A percentile compares a stretch with the other conserved stretches of the same genome.
Conservation (phyloP, 208 protist genomes). For the Paratrypanosoma confusum region DNA sequence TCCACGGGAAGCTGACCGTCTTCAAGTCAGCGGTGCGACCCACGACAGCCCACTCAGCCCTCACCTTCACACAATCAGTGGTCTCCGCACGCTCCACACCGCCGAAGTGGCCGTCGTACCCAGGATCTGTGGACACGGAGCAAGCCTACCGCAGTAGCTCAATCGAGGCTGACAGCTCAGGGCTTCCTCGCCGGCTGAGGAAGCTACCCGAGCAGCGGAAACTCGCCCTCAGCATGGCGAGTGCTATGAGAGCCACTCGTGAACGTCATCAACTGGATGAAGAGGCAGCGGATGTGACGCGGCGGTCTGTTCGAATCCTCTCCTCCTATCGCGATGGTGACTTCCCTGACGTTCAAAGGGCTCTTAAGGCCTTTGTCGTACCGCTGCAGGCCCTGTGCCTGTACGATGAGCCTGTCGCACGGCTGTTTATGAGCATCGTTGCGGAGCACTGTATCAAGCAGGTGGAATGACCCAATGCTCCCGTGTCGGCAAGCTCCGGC, state of each 20-base stretch:
- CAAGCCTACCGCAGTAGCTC: not conserved
- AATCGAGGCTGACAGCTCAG: not conserved
- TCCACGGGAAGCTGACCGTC: too few relatives aligned
- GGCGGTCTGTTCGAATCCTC: constrained; percentile 13
- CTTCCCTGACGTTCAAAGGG: constrained; percentile 75
- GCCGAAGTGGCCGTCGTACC: too few relatives aligned
- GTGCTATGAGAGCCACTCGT: constrained; percentile 1
- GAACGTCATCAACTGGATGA: constrained; percentile 6
- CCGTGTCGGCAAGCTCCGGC: not conserved
- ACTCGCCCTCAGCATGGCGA: constrained; percentile 5
- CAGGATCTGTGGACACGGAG: too few relatives aligned
- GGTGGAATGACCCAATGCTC: constrained; percentile 1
- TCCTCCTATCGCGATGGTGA: constrained; percentile 46
- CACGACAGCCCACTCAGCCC: too few relatives aligned
- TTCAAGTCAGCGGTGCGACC: too few relatives aligned
- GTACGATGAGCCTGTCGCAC: constrained; percentile 30
- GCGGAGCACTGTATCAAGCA: constrained; percentile 9
- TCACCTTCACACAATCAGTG: too few relatives aligned
- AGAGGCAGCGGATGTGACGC: constrained; percentile 2
- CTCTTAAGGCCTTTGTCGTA: constrained; percentile 47
- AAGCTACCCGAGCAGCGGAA: constrained; percentile 4
- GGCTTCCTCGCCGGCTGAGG: constrained; percentile 4
- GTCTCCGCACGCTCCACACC: too few relatives aligned
- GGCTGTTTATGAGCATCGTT: constrained; percentile 9
- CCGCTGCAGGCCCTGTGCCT: constrained; percentile 73